Evolutionary conservation across 345 rosid genomes (phyloP).

Genomic region (Lepidium africanum): DNA sequence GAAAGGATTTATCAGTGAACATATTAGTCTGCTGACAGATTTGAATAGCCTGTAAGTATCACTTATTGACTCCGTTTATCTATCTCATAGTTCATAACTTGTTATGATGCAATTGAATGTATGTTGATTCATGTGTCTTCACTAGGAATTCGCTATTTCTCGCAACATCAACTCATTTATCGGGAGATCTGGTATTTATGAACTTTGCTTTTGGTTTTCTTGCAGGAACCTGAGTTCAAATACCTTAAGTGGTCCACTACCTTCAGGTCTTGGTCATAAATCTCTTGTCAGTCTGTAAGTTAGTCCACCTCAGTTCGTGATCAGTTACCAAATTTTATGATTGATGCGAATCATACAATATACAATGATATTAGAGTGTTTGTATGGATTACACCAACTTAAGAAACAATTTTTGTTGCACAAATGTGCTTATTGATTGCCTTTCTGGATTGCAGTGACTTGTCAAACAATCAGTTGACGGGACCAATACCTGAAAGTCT

Average conservation of each 20-base stretch:
- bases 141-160: background rate
- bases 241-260: slow-evolving; percentile 61
- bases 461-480: slow-evolving; percentile 68
- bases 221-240: slow-evolving; percentile 83
- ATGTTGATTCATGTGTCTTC: background rate
- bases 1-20: slow-evolving; percentile 79
- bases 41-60: slow-evolving; percentile 88
- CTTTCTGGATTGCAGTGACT: slow-evolving; percentile 49
- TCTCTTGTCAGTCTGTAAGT: slow-evolving; percentile 76
- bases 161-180: background rate
- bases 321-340: slow-evolving; percentile 3
- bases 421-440: slow-evolving; percentile 11
- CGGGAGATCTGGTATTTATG: background rate
- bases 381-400: background rate
- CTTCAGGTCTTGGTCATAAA: slow-evolving; percentile 69
- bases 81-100: background rate
- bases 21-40: slow-evolving; percentile 67
- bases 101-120: background rate
- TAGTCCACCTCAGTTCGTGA: background rate
- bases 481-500: slow-evolving; percentile 88
- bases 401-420: background rate
- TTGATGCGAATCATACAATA: background rate
- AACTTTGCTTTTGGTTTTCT: background rate
- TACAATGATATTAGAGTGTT: background rate
- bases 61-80: background rate